Conservation (phyloP, 1,139 yeast species). For the Blastobotrys persicus region DNA sequence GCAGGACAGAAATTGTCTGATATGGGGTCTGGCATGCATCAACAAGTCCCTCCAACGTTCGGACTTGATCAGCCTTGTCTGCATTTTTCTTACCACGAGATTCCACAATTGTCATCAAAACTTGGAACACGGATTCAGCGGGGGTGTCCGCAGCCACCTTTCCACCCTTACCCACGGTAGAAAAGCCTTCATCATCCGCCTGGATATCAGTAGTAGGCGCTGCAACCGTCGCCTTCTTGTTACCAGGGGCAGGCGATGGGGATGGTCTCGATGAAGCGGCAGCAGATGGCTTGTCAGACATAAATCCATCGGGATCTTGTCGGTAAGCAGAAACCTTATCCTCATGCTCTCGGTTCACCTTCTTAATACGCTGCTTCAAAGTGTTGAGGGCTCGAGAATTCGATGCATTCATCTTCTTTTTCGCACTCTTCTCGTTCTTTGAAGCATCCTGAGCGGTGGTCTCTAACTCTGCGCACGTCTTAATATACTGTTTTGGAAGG, state of each 20-base stretch:
- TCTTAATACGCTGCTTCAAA: constrained; percentile 83
- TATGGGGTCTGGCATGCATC: constrained; percentile 55
- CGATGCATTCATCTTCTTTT: constrained; percentile 75
- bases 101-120: constrained; percentile 74
- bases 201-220: constrained; percentile 20
- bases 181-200: constrained; percentile 39
- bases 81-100: constrained; percentile 95
- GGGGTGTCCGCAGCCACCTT: constrained; percentile 37
- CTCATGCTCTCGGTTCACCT: constrained; percentile 68
- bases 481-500: constrained; percentile 70
- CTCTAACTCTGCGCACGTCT: constrained; percentile 69
- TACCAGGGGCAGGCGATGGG: constrained; percentile 11
- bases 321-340: constrained; percentile 58
- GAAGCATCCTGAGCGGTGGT: constrained; percentile 58
- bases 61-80: constrained; percentile 77
- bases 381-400: constrained; percentile 87
- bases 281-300: constrained; percentile 33
- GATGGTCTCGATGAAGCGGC: constrained; percentile 9
- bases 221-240: constrained; percentile 4
- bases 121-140: constrained; percentile 60
- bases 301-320: constrained; percentile 71
- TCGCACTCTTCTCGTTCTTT: constrained; percentile 55
- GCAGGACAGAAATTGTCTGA: constrained; percentile 74
- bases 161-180: constrained; percentile 44
- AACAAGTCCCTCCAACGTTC: constrained; percentile 63